Evolutionary conservation across 352 stramenopile genomes (phyloP), one percentile per base, ranked within the genome.

Genomic region (Globisporangium nodosum): DNA sequence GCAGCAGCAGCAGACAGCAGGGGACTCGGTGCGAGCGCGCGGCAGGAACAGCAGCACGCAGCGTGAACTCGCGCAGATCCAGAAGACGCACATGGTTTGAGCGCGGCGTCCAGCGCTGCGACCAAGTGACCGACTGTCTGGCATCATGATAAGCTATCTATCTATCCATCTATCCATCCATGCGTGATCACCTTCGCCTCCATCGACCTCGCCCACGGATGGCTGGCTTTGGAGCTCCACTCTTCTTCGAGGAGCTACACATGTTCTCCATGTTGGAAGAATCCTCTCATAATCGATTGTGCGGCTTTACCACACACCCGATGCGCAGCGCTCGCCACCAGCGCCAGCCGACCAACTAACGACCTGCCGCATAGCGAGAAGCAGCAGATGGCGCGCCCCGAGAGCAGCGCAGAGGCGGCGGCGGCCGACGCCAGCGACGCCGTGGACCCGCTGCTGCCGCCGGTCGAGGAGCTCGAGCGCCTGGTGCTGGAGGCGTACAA

Each of bases 401-500:
- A 15, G 15, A 48, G 20, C n/a, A 18, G 9, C 20, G 35, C 35
- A 24, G 18, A 30, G 30, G 8, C 24, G 30, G 37, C 20, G 5
- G 16, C 30, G 20, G 27, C 33, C 33, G 9, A 47, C 33, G 13
- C 27, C 20, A 21, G 45, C 20, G 31, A 47, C 35, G 27, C 21
- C 18, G 7, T 21, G 11, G 35, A 21, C 5, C 18, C 35, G 18
- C 18, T 21, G 16, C 12, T 70, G 52, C 71, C 68, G 43, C 68
- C 71, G 9, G 43, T 75, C 39, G 78, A 88, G 31, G 62, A 54
- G 51, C 71, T 92, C 56, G 79, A 92, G 62, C 73, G 88, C 43
- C 68, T 90, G 48, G 86, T 92, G 27, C 66, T 92, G 9, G 82
- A 92, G 60, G 82, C 82, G 42, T 92, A 92, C 65, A 88, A 87